Conservation (phyloP, 768 basidiomycete species). For the Glaciozyma martinii region DNA sequence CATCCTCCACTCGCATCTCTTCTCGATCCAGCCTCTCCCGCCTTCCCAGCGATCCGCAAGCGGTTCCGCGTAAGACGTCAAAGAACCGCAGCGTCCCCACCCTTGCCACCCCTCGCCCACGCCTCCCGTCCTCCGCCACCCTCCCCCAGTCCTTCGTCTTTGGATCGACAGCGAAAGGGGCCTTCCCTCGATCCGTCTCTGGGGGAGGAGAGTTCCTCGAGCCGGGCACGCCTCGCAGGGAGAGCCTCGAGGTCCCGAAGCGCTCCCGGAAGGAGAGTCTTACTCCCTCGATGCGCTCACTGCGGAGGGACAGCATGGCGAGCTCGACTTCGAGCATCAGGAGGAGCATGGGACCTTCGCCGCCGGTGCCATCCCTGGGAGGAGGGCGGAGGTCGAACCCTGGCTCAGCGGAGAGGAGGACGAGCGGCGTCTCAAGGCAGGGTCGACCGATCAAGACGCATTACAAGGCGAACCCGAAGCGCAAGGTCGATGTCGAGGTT, state of each 20-base stretch:
- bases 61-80: conserved; percentile 32
- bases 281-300: not conserved
- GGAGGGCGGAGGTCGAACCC: not conserved
- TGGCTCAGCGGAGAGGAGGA: conserved; percentile 33
- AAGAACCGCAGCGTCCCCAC: not conserved
- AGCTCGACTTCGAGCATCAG: conserved; percentile 9
- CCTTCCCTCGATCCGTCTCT: not conserved
- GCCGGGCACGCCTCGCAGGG: not conserved
- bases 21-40: conserved; percentile 2
- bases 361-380: not conserved
- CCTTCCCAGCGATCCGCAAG: not conserved
- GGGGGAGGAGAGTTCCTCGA: not conserved
- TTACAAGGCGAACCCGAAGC: conserved; percentile 81
- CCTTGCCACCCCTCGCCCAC: not conserved
- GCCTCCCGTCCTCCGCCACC: not conserved
- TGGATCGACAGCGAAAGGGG: not conserved
- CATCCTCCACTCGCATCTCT: conserved; percentile 46
- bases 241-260: not conserved
- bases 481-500: conserved; percentile 82
- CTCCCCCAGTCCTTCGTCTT: not conserved
- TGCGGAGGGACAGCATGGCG: conserved; percentile 5
- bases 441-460: conserved; percentile 45
- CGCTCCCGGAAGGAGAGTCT: not conserved
- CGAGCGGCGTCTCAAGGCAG: conserved; percentile 24
- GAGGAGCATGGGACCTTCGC: not conserved